Evolutionary conservation across 2,329 filamentous ascomycete genomes (phyloP).

Genomic region (Stachybotrys chartarum): DNA sequence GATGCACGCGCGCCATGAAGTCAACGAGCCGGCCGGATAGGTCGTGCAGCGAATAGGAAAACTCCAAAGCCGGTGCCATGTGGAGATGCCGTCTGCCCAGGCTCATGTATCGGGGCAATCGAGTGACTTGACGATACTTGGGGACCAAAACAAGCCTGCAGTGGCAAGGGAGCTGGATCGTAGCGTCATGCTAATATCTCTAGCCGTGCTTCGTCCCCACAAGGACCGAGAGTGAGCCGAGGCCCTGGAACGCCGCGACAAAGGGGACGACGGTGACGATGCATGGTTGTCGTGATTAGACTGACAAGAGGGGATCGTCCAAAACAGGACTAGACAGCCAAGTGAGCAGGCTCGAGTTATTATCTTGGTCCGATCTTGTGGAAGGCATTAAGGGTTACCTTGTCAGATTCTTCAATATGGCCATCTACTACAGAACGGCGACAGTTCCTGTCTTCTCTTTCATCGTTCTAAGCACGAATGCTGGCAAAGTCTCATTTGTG

Average conservation of each 20-base stretch:
- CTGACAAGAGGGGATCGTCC: background rate
- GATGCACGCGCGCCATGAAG: background rate
- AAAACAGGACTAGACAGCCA: too few relatives aligned
- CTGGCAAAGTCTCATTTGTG: too few relatives aligned
- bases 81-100: background rate
- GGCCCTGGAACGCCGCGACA: background rate
- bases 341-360: too few relatives aligned
- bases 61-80: background rate
- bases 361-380: too few relatives aligned
- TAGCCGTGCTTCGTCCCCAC: background rate
- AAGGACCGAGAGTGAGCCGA: background rate
- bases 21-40: background rate
- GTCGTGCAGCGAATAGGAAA: background rate
- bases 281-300: background rate
- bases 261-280: background rate
- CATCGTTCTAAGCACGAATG: too few relatives aligned
- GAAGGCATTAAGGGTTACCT: too few relatives aligned
- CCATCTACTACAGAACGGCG: too few relatives aligned
- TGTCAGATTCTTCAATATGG: too few relatives aligned
- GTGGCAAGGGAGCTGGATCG: background rate
- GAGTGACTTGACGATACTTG: background rate
- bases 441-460: too few relatives aligned
- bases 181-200: background rate
- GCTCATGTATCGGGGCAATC: background rate
- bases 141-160: background rate